Conservation (phyloP, 116 monocot species). For the Papilionanthe hybrid region DNA sequence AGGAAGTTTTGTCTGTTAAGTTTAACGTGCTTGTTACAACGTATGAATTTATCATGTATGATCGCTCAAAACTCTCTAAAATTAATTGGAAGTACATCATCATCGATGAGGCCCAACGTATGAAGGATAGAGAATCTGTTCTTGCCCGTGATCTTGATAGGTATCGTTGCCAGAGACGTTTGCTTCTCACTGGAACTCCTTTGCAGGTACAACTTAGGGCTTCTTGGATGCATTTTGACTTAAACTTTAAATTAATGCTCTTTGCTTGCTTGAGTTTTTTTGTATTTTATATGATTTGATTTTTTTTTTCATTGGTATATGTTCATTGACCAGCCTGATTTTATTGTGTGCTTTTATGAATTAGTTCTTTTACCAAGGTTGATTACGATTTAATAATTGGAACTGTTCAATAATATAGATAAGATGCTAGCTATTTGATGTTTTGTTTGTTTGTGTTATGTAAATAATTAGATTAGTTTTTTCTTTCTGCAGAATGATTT, state of each 20-base stretch:
- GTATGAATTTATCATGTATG: slow-evolving; percentile 96
- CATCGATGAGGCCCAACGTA: slow-evolving; percentile 97
- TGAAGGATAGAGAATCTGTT: slow-evolving; percentile 98
- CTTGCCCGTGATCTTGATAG: slow-evolving; percentile 96
- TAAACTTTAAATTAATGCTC: neutral
- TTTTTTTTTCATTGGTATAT: neutral
- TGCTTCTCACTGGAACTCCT: slow-evolving; percentile 97
- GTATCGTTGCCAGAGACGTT: slow-evolving; percentile 84
- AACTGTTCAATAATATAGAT: neutral
- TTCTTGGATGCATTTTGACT: neutral
- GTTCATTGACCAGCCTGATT: neutral
- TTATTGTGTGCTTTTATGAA: neutral
- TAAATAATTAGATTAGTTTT: neutral
- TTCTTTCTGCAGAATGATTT: slow-evolving; percentile 69
- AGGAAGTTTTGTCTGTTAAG: slow-evolving; percentile 85
- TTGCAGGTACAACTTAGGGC: slow-evolving; percentile 40
- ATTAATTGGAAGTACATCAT: slow-evolving; percentile 98
- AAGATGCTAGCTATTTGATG: neutral
- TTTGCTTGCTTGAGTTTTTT: neutral
- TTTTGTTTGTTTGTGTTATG: neutral
- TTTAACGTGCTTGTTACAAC: slow-evolving; percentile 98
- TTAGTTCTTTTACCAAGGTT: neutral
- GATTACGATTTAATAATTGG: neutral
- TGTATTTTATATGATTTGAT: neutral
- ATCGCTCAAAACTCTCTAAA: slow-evolving; percentile 91